These are phyloP conservation scores for Pouteria glomerata DNA, from an alignment of 148 eudicot species.

Conservation along the genomic window DNA sequence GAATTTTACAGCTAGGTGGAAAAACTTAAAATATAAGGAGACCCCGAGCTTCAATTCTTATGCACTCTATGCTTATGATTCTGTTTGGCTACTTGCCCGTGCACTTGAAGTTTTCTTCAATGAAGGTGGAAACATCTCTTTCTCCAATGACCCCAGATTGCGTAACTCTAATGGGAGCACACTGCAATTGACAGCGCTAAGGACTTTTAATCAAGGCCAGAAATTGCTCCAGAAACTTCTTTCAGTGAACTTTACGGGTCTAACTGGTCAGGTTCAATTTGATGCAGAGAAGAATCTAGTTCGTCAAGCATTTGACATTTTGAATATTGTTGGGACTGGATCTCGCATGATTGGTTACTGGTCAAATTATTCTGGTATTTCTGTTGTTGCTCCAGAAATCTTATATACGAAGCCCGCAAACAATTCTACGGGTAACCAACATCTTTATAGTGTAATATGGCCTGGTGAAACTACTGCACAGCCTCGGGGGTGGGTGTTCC, in stretches of 20 bases:
- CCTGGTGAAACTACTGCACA: conserved; percentile 60
- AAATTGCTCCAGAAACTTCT: conserved; percentile 44
- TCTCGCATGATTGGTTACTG: conserved; percentile 67
- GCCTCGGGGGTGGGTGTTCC: conserved; percentile 95
- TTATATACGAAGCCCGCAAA: conserved; percentile 47
- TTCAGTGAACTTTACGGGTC: conserved; percentile 45
- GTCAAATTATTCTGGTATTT: conserved; percentile 74
- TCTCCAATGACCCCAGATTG: conserved; percentile 54
- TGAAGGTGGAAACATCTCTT: conserved; percentile 48
- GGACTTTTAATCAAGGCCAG: conserved; percentile 56
- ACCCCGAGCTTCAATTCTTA: conserved; percentile 55
- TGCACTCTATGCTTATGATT: conserved; percentile 84
- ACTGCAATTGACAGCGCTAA: conserved; percentile 47
- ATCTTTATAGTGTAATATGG: conserved; percentile 67
- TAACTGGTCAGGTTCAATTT: conserved; percentile 54
- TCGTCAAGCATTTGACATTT: conserved; percentile 56
- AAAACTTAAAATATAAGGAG: conserved; percentile 34
- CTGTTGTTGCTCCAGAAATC: conserved; percentile 57
- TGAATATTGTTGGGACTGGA: conserved; percentile 73
- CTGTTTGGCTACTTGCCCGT: conserved; percentile 71
- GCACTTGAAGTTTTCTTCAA: conserved; percentile 61
- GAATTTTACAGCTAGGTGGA: conserved; percentile 45
- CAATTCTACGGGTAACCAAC: conserved; percentile 34
- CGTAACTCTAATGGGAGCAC: conserved; percentile 31
- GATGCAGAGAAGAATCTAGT: conserved; percentile 56